A percentile compares a stretch with the other conserved stretches of the same genome.
Conservation (phyloP, 805 yeast genomes). For the Nematodospora valgi region DNA sequence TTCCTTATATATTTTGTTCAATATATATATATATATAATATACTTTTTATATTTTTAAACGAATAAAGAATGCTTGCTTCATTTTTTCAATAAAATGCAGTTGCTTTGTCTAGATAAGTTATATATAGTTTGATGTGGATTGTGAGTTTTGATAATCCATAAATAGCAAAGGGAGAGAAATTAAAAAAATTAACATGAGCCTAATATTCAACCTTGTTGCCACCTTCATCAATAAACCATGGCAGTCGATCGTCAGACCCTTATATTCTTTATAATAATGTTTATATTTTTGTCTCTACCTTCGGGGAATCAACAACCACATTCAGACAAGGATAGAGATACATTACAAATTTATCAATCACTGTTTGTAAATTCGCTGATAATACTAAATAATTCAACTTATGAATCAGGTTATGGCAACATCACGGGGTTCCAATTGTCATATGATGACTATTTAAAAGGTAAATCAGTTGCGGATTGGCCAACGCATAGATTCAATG, state of each 20-base stretch:
- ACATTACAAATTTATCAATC: conserved; percentile 23
- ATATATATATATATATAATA: too few relatives aligned
- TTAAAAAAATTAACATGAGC: too few relatives aligned
- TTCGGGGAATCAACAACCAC: conserved; percentile 26
- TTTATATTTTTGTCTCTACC: conserved; percentile 33
- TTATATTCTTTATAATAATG: conserved; percentile 32
- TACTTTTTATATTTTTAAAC: too few relatives aligned
- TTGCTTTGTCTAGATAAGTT: too few relatives aligned
- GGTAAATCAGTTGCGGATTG: conserved; percentile 48
- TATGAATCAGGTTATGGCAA: conserved; percentile 61
- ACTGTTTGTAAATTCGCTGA: conserved; percentile 16
- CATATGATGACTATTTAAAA: conserved; percentile 55
- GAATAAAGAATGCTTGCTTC: too few relatives aligned
- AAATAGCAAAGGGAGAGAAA: too few relatives aligned
- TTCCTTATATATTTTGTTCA: too few relatives aligned
- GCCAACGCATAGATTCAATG: conserved; percentile 49
- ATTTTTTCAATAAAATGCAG: too few relatives aligned
- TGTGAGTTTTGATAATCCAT: too few relatives aligned
- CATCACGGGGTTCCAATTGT: conserved; percentile 66
- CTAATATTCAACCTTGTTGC: neutral
- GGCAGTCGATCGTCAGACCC: conserved; percentile 32
- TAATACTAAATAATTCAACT: conserved; percentile 34
- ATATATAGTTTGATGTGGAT: too few relatives aligned
- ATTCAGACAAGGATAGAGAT: conserved; percentile 20
- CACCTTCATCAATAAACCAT: conserved; percentile 6